Evolutionary conservation across 768 basidiomycete genomes (phyloP).

Genomic region (Pleurotus cornucopiae): DNA sequence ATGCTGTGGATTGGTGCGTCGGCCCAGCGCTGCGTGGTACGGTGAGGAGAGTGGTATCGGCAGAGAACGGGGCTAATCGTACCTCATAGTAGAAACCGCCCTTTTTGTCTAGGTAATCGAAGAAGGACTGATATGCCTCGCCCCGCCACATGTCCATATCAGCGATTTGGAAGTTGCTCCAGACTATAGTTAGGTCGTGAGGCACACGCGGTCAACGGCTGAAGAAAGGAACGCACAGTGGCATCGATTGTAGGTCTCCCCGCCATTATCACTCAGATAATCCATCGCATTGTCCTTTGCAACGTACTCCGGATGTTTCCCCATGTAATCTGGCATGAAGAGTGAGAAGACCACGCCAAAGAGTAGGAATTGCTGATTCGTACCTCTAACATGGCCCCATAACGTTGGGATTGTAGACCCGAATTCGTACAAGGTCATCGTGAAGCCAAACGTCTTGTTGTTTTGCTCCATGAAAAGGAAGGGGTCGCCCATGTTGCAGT

Average conservation of each 20-base stretch:
- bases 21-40: constrained; percentile 33
- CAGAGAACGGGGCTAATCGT: constrained; percentile 17
- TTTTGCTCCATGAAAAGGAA: constrained; percentile 71
- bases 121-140: constrained; percentile 64
- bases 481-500: constrained; percentile 68
- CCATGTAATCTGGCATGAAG: constrained; percentile 48
- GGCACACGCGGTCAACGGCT: neutral
- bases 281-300: constrained; percentile 55
- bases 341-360: neutral
- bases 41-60: neutral
- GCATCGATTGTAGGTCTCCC: constrained; percentile 67
- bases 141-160: constrained; percentile 62
- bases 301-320: constrained; percentile 50
- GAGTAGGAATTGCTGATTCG: constrained; percentile 11
- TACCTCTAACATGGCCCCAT: constrained; percentile 68
- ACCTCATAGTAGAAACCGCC: constrained; percentile 73
- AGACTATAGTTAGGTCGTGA: neutral
- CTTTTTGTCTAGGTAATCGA: constrained; percentile 53
- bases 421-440: constrained; percentile 72
- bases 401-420: constrained; percentile 71
- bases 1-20: constrained; percentile 72
- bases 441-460: constrained; percentile 71
- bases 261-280: constrained; percentile 46
- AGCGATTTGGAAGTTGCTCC: constrained; percentile 63
- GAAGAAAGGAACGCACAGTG: constrained; percentile 40